phyloP scores from a whole-genome alignment of 441 rosid species.

The Hypseocharis bilobata region DNA sequence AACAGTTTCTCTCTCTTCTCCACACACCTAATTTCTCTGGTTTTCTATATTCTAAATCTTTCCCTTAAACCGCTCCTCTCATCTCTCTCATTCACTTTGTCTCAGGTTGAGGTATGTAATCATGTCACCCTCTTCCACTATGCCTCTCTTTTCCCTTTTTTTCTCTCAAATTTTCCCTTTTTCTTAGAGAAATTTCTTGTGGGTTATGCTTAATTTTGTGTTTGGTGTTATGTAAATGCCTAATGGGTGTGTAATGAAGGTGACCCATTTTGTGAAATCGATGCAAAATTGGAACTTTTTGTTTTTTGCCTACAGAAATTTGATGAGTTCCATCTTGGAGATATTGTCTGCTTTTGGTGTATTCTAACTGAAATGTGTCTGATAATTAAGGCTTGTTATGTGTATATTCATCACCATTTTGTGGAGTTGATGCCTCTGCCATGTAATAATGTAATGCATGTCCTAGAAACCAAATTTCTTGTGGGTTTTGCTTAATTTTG shows the following conservation, averaged over 20 bases:
- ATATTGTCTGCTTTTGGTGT: neutral
- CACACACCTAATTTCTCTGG: too few species aligned
- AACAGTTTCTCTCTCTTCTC: constrained; percentile 10
- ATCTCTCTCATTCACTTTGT: neutral
- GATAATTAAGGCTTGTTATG: neutral
- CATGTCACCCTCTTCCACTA: too few species aligned
- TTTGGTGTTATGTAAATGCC: neutral
- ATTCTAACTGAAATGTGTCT: neutral
- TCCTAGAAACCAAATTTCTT: neutral
- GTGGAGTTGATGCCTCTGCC: too few species aligned
- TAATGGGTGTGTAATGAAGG: neutral
- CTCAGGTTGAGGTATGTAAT: constrained; percentile 9
- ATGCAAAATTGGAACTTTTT: neutral
- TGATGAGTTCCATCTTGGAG: constrained; percentile 2
- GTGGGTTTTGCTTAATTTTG: neutral
- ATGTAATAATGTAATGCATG: neutral
- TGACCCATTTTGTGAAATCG: neutral
- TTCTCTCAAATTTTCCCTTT: neutral
- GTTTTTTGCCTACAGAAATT: too few species aligned
- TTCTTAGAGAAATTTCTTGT: neutral
- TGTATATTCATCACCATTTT: neutral
- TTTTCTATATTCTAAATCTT: constrained; percentile 2
- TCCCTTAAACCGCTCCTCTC: constrained; percentile 1
- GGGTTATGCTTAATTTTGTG: neutral
- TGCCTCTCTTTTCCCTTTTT: neutral